These are phyloP conservation scores for Trametes elegans DNA, from an alignment of 768 basidiomycete genomes.

Conservation along the genomic window DNA sequence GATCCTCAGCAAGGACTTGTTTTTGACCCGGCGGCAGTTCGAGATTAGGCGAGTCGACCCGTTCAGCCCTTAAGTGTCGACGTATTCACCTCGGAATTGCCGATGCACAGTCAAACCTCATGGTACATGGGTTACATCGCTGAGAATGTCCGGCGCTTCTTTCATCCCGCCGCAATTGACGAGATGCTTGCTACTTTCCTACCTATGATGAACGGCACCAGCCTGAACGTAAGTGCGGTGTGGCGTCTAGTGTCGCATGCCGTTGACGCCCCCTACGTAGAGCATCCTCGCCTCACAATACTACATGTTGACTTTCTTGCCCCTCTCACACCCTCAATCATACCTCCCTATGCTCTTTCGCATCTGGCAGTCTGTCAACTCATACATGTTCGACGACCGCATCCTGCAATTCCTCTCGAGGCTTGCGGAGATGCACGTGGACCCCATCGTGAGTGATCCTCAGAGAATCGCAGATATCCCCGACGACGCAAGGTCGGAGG, in stretches of 20 bases:
- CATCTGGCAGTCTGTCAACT: slow-evolving; percentile 86
- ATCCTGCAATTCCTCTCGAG: slow-evolving; percentile 82
- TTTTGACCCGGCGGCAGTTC: slow-evolving; percentile 72
- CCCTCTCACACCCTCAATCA: slow-evolving; percentile 78
- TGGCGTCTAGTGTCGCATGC: background rate
- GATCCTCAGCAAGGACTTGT: slow-evolving; percentile 69
- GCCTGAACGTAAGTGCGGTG: slow-evolving; percentile 57
- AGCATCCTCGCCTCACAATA: slow-evolving; percentile 79
- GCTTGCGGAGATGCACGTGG: slow-evolving; percentile 78
- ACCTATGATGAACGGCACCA: slow-evolving; percentile 72
- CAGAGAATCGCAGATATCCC: slow-evolving; percentile 60
- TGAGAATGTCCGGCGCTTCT: slow-evolving; percentile 72
- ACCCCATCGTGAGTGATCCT: slow-evolving; percentile 76
- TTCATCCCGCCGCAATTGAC: slow-evolving; percentile 81
- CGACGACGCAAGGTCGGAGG: slow-evolving; percentile 65
- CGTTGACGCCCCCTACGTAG: slow-evolving; percentile 34
- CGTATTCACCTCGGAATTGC: background rate
- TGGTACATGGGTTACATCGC: slow-evolving; percentile 77
- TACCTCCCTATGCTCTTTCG: slow-evolving; percentile 84
- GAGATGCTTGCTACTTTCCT: slow-evolving; percentile 89
- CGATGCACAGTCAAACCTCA: slow-evolving; percentile 56
- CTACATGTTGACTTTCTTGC: slow-evolving; percentile 83
- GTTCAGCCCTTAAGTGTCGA: background rate
- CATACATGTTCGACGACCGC: slow-evolving; percentile 86
- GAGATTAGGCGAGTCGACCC: slow-evolving; percentile 69